Conservation (phyloP, 1,139 yeast species). For the Yamadazyma triangularis region DNA sequence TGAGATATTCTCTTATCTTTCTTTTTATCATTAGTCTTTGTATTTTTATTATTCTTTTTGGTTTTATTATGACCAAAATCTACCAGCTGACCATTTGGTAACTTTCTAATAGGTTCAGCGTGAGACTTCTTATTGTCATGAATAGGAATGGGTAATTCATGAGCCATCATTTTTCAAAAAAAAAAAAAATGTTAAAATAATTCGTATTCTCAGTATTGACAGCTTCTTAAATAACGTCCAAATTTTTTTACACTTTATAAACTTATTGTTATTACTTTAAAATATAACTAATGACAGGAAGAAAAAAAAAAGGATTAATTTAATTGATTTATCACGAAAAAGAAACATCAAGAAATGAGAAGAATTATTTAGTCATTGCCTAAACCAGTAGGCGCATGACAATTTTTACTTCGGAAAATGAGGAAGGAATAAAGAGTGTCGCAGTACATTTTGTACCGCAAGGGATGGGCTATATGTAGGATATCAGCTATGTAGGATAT, state of each 20-base stretch:
- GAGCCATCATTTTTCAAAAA: slow-evolving; percentile 41
- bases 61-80: slow-evolving; percentile 28
- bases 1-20: not conserved
- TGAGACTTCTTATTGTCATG: slow-evolving; percentile 14
- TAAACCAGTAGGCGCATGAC: not conserved
- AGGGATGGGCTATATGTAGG: not conserved
- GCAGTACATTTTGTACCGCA: not conserved
- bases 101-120: slow-evolving; percentile 22
- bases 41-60: slow-evolving; percentile 24
- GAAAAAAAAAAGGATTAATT: no score
- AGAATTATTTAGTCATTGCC: not conserved
- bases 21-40: slow-evolving; percentile 5
- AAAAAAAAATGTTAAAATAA: no score
- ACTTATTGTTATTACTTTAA: no score
- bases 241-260: no score
- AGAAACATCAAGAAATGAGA: not conserved
- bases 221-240: no score
- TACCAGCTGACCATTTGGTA: slow-evolving; percentile 42
- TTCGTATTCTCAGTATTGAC: no score
- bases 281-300: no score
- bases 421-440: no score
- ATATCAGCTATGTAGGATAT: no score
- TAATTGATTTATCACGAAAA: not conserved
- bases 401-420: no score
- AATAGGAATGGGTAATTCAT: slow-evolving; percentile 30